phyloP scores from a whole-genome alignment of 2,329 filamentous ascomycete genomes.

The Botrytis fabae region DNA sequence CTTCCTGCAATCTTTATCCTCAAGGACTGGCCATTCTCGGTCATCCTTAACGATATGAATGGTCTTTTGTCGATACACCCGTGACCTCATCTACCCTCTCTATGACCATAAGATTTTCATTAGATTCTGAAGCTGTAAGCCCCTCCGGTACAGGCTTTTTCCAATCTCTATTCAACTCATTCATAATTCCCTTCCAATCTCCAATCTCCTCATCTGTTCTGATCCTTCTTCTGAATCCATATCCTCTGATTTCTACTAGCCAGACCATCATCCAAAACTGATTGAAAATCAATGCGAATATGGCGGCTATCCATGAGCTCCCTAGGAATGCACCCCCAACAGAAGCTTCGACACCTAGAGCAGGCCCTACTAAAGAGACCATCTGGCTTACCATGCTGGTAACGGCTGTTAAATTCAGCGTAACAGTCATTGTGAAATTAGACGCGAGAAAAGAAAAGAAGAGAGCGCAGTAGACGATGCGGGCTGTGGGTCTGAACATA shows the following conservation, averaged over 20 bases:
- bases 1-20: neutral
- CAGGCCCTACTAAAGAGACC: neutral
- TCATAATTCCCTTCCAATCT: neutral
- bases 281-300: neutral
- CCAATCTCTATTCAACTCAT: neutral
- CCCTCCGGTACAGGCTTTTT: neutral
- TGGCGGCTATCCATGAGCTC: neutral
- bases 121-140: neutral
- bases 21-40: neutral
- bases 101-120: neutral
- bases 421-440: slow-evolving; percentile 6
- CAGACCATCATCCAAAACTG: neutral
- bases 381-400: neutral
- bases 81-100: neutral
- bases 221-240: neutral
- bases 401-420: neutral
- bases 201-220: neutral
- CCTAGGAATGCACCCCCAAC: neutral
- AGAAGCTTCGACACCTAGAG: neutral
- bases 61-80: neutral
- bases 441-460: slow-evolving; percentile 5
- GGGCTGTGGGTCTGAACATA: neutral
- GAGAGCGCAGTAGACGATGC: slow-evolving; percentile 10
- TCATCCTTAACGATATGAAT: neutral
- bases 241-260: neutral